Evolutionary conservation across 208 protist species (phyloP), one percentile per base, ranked within the genome.

Genomic region (Vickermania ingenoplastis): DNA sequence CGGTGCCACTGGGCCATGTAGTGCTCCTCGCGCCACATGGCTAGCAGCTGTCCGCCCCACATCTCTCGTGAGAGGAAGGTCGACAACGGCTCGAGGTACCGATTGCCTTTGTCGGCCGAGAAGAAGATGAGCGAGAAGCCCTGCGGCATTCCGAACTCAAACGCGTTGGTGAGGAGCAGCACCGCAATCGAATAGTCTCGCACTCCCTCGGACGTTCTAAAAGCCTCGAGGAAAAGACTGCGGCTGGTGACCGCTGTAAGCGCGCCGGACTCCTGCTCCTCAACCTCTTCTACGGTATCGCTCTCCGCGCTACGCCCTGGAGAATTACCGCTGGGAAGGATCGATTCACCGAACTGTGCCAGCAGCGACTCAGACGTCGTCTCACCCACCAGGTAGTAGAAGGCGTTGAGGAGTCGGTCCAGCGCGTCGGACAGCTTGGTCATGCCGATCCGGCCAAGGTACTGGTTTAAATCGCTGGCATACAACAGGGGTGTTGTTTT

Each of bases 1-100:
- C n/a, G n/a, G 26, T 94, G 70, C 81, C 81, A 89, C 69, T 94
- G 83, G n/a, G 81, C 83, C 23, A 50, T 67, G 29, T 79, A 67
- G 58, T 94, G 81, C 26, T 86, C 69, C 52, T 83, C 79, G 2
- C 54, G 67, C 80, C 82, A 94, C 30, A 84, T 67, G 5, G 49
- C 57, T 0, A 58, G 61, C 29, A 70, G 63, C 30, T 31, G 23
- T 45, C 25, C 52, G 2, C 62, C 52, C 64, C 67, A 90, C 25
- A 91, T 65, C 29, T 57, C 61, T 5, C 61, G 57, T 2, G 87
- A 71, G 4, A 94, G 29, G 55, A 75, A 75, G 45, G 72, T 28
- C 0, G 69, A 73, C 36, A 91, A 13, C 0, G 63, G 55, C 14
- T 25, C 29, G 27, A 91, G 57, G 60, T 66, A 69, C 2, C 23